Evolutionary conservation across 306 rosid species (phyloP), one percentile per base, ranked within the genome.

Genomic region (Medicago ruthenica): DNA sequence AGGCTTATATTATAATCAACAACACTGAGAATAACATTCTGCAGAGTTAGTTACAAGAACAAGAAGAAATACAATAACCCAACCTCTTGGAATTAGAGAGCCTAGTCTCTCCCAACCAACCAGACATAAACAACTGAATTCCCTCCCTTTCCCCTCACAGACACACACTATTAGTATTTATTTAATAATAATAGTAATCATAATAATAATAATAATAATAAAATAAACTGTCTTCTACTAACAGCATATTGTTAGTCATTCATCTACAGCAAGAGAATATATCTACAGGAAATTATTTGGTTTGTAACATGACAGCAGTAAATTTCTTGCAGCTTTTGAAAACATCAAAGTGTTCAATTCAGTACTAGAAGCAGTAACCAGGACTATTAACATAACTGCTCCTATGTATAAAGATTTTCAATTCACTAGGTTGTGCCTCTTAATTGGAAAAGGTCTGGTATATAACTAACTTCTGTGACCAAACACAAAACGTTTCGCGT

Each of bases 211-310:
- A 31, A 31, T 31, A 31, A 31, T 31, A 31, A 5, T 31, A 1
- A 34, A 34, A 34, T 34, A 5, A 34, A 34, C 37, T 31, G 36
- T 31, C 36, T 34, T 0, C 37, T 5, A 34, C 37, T 6, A 34
- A 34, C 7, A 34, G 37, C 34, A 24, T 27, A 51, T 80, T 53
- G 44, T 82, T 47, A 85, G 83, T 67, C 16, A 24, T 6, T 27
- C 34, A 41, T 10, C 7, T 45, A 71, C 67, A 73, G 67, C 42
- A 3, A 67, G 34, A 47, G 37, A 16, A 36, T 36, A 34, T 22
- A 18, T 45, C 53, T 37, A 48, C 47, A 18, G 20, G 67, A 78
- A 47, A 78, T 42, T 61, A 34, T 70, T 57, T n/a, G 41, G 18
- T 31, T 22, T 44, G 34, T 44, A 71, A 12, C 36, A 47, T 62